Conservation (phyloP, 75 land plant species). For the Picea glauca region DNA sequence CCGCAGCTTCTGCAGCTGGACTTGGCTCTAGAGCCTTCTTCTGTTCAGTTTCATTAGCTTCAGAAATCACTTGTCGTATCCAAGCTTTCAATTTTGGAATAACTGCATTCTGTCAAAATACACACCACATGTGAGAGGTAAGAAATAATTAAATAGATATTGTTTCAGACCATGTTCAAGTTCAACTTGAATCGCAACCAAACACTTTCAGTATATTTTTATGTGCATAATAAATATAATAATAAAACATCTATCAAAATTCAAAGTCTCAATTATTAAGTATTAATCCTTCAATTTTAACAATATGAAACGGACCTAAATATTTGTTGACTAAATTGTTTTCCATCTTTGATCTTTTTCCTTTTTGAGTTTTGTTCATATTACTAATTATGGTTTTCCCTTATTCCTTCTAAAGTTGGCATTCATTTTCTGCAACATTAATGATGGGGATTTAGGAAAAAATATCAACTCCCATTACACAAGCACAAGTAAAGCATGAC, state of each 20-base stretch:
- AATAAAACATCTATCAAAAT: not conserved
- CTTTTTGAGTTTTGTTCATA: not conserved
- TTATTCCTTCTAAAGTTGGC: not conserved
- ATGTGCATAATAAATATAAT: not conserved
- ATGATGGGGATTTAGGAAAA: not conserved
- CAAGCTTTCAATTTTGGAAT: constrained; percentile 67
- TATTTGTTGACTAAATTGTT: not conserved
- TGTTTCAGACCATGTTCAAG: not conserved
- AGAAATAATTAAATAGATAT: not conserved
- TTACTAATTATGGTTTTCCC: not conserved
- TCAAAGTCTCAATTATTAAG: not conserved
- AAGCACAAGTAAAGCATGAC: constrained; percentile 19
- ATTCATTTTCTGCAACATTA: constrained; percentile 6
- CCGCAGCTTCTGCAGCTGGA: constrained; percentile 52
- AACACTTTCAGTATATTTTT: not conserved
- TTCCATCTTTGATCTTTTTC: not conserved
- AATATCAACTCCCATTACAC: not conserved
- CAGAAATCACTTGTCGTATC: constrained; percentile 48
- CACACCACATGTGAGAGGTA: not conserved
- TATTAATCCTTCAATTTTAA: not conserved
- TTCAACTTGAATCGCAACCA: not conserved
- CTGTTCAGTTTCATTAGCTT: constrained; percentile 26
- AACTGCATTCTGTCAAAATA: constrained; percentile 9
- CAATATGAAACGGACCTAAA: not conserved
- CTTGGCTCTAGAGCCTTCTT: constrained; percentile 23